Percentiles rank a stretch among this genome's conserved stretches.
Conservation (phyloP, 1,284 basidiomycete genomes). For the Xerocomus amazonicus region DNA sequence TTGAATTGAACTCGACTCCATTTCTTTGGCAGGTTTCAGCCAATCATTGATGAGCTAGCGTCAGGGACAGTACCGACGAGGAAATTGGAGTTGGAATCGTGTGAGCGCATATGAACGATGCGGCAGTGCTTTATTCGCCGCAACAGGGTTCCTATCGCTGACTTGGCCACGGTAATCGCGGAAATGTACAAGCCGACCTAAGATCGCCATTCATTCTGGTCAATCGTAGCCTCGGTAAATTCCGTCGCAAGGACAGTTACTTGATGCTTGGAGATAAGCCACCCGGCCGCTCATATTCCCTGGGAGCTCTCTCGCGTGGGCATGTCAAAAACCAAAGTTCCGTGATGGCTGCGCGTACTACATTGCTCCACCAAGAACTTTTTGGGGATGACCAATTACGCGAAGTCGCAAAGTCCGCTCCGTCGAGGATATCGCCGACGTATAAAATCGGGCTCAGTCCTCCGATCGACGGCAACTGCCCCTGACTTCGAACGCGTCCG, state of each 20-base stretch:
- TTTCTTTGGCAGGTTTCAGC: conserved; percentile 3
- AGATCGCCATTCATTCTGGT: conserved; percentile 10
- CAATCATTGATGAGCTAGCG: conserved; percentile 4
- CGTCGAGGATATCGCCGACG: conserved; percentile 21
- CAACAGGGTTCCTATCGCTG: neutral
- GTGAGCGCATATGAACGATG: conserved; percentile 3
- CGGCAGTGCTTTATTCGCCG: conserved; percentile 14
- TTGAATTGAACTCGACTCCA: neutral
- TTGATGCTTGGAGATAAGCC: conserved; percentile 4
- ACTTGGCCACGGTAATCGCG: conserved; percentile 28
- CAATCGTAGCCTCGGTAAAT: conserved; percentile 13
- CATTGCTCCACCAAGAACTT: conserved; percentile 8
- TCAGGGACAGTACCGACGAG: conserved; percentile 8
- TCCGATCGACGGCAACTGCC: conserved; percentile 19
- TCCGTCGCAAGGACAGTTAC: conserved; percentile 9
- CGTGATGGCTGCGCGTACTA: conserved; percentile 9
- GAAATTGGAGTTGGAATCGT: neutral
- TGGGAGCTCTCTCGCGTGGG: conserved; percentile 15
- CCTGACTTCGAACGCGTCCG: conserved; percentile 20
- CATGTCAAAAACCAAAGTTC: conserved; percentile 17
- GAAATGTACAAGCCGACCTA: conserved; percentile 9
- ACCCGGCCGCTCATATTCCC: conserved; percentile 15
- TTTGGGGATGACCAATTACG: conserved; percentile 20
- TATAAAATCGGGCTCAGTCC: conserved; percentile 24
- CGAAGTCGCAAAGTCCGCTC: conserved; percentile 22